Evolutionary conservation across 345 rosid species (phyloP).

Genomic region (Capsella bursapastoris): DNA sequence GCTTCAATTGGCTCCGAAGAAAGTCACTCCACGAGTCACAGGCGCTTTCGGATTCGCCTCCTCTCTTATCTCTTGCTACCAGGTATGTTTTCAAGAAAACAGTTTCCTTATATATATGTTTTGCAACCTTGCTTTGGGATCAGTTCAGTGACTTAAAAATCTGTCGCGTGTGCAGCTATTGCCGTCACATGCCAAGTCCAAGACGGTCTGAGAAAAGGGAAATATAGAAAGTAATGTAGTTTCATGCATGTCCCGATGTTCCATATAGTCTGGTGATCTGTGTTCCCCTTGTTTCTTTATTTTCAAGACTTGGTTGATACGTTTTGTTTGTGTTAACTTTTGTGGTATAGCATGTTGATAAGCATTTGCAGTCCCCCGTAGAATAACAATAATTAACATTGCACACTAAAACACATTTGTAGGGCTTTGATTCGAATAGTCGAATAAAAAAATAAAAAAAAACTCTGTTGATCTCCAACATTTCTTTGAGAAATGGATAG

Average conservation of each 20-base stretch:
- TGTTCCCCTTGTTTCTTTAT: neutral
- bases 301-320: neutral
- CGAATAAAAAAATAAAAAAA: no score
- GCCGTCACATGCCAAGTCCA: conserved; percentile 42
- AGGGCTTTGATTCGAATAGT: no score
- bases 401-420: no score
- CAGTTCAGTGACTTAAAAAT: neutral
- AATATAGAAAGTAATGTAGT: neutral
- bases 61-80: conserved; percentile 92
- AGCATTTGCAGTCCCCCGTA: neutral
- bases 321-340: conserved; percentile 4
- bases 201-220: conserved; percentile 19
- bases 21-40: conserved; percentile 90
- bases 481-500: no score
- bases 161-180: conserved; percentile 26
- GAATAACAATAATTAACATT: neutral
- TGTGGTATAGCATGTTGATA: neutral
- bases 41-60: conserved; percentile 84
- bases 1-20: conserved; percentile 89
- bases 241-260: neutral
- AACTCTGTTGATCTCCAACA: no score
- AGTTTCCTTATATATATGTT: neutral
- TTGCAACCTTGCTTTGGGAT: neutral
- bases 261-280: neutral
- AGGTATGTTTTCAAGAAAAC: conserved; percentile 39